These are phyloP conservation scores for Amanita phalloides DNA, from an alignment of 768 basidiomycete species.

Conservation along the genomic window DNA sequence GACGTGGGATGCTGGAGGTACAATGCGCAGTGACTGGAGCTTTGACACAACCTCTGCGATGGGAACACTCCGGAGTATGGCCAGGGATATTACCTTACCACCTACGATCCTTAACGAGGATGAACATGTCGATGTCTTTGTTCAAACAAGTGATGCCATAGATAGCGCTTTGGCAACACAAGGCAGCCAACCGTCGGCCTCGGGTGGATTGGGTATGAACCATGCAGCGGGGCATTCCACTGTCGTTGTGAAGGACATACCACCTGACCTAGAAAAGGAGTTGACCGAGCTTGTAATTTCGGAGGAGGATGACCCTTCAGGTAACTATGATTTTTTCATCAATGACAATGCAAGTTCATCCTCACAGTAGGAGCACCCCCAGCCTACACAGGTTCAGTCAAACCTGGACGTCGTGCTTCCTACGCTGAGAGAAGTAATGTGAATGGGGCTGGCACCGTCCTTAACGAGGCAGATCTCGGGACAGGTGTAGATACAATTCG, in stretches of 20 bases:
- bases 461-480: slow-evolving; percentile 78
- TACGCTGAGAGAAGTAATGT: slow-evolving; percentile 64
- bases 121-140: slow-evolving; percentile 45
- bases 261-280: slow-evolving; percentile 11
- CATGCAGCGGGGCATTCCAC: slow-evolving; percentile 57
- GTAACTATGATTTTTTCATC: slow-evolving; percentile 18
- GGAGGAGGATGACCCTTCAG: slow-evolving; percentile 27
- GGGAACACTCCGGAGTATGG: slow-evolving; percentile 68
- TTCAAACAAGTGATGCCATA: slow-evolving; percentile 33
- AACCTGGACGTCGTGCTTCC: slow-evolving; percentile 57
- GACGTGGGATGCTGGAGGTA: slow-evolving; percentile 63
- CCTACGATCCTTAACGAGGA: slow-evolving; percentile 39
- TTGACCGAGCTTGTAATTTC: not conserved
- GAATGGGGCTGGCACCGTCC: slow-evolving; percentile 57
- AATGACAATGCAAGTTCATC: not conserved
- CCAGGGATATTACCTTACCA: slow-evolving; percentile 50
- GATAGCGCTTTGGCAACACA: slow-evolving; percentile 56
- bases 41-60: slow-evolving; percentile 83
- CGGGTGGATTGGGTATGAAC: slow-evolving; percentile 36
- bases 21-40: slow-evolving; percentile 90
- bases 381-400: slow-evolving; percentile 62
- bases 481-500: slow-evolving; percentile 85
- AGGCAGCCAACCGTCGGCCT: slow-evolving; percentile 43
- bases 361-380: slow-evolving; percentile 46
- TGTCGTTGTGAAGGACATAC: slow-evolving; percentile 46